phyloP scores from a whole-genome alignment of 1,284 basidiomycete species.

The Kalmanozyma brasiliensis region DNA sequence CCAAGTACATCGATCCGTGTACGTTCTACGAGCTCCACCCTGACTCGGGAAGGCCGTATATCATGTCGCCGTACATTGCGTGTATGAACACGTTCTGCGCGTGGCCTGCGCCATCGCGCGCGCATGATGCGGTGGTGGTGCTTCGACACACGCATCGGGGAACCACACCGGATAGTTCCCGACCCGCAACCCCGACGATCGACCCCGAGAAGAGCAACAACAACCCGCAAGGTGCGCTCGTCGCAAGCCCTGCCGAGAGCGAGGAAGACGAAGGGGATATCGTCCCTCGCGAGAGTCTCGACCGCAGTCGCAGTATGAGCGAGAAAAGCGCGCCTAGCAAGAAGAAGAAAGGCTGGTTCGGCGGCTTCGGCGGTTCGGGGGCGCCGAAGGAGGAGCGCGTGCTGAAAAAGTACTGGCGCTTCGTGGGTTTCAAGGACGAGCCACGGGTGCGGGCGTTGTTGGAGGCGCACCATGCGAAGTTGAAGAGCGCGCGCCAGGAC shows the following conservation, averaged over 20 bases:
- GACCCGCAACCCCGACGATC: slow-evolving; percentile 29
- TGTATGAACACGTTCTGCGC: slow-evolving; percentile 70
- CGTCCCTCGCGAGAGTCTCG: slow-evolving; percentile 66
- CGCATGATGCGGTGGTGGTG: slow-evolving; percentile 67
- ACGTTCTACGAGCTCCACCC: slow-evolving; percentile 65
- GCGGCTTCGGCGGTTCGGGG: slow-evolving; percentile 57
- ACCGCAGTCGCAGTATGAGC: slow-evolving; percentile 25
- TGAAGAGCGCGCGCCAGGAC: slow-evolving; percentile 9
- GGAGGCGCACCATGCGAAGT: slow-evolving; percentile 53
- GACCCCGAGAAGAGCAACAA: slow-evolving; percentile 45
- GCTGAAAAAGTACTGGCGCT: slow-evolving; percentile 68
- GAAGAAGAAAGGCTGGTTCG: slow-evolving; percentile 59
- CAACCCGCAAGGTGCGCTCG: slow-evolving; percentile 29
- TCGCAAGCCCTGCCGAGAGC: slow-evolving; percentile 35
- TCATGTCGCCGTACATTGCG: slow-evolving; percentile 69
- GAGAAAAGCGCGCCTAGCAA: slow-evolving; percentile 17
- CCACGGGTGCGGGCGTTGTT: slow-evolving; percentile 57
- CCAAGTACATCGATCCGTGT: slow-evolving; percentile 68
- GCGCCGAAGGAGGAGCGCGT: slow-evolving; percentile 62
- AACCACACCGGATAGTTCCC: slow-evolving; percentile 22
- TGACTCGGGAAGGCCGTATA: slow-evolving; percentile 68
- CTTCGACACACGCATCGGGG: slow-evolving; percentile 55
- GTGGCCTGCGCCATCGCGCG: slow-evolving; percentile 67
- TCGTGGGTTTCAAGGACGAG: slow-evolving; percentile 67
- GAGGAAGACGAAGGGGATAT: slow-evolving; percentile 63